Conservation (phyloP, 2,329 filamentous ascomycete genomes). For the Tolypocladium album region DNA sequence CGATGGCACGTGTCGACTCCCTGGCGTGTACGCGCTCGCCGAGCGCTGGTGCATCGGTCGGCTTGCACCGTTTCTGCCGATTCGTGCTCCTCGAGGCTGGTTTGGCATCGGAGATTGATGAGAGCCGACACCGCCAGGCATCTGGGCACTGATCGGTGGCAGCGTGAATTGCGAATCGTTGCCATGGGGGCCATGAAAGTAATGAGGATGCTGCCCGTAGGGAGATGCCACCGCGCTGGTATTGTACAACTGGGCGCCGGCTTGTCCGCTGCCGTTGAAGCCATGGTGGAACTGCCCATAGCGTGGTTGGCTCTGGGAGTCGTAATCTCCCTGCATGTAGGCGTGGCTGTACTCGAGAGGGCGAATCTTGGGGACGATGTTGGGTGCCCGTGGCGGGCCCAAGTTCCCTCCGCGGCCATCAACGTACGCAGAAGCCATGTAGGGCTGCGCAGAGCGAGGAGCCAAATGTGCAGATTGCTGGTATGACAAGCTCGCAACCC, state of each 20-base stretch:
- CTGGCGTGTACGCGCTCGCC: slow-evolving; percentile 9
- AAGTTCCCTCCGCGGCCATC: background rate
- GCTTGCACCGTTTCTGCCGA: background rate
- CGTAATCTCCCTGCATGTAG: background rate
- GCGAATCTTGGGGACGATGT: slow-evolving; percentile 12
- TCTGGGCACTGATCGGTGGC: slow-evolving; percentile 13
- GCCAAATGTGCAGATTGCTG: slow-evolving; percentile 1
- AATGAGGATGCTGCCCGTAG: background rate
- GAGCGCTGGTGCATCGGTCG: slow-evolving; percentile 13
- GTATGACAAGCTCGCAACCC: slow-evolving; percentile 1
- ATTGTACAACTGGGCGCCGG: background rate
- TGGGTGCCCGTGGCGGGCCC: slow-evolving; percentile 8
- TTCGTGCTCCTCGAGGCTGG: background rate
- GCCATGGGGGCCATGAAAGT: background rate
- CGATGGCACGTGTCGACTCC: slow-evolving; percentile 3
- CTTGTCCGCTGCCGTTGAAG: background rate
- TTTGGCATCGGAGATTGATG: background rate
- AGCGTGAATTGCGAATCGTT: slow-evolving; percentile 7
- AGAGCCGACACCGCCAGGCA: slow-evolving; percentile 1
- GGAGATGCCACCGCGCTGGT: background rate
- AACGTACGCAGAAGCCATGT: slow-evolving; percentile 4
- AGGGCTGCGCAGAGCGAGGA: slow-evolving; percentile 1
- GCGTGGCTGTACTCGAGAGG: slow-evolving; percentile 7
- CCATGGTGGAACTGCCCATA: background rate
- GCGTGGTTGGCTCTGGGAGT: slow-evolving; percentile 2